Evolutionary conservation across 2,329 filamentous ascomycete genomes (phyloP).

Genomic region (Madurella fahalii): DNA sequence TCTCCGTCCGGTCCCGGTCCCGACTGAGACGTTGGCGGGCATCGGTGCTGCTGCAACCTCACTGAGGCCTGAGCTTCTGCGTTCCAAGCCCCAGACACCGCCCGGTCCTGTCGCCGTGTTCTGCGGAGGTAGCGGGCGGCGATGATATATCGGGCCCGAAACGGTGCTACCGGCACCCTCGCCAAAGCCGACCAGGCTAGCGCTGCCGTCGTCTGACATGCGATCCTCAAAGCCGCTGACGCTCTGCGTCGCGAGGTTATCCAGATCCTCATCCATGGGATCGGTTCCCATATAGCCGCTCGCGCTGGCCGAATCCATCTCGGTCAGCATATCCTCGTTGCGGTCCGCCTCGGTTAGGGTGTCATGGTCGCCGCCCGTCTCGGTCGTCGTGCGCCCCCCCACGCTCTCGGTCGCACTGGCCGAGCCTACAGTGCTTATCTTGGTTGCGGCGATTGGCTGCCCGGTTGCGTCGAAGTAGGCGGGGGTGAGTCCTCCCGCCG

Average conservation of each 20-base stretch:
- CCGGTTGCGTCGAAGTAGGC: slow-evolving; percentile 80
- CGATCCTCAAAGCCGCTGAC: slow-evolving; percentile 59
- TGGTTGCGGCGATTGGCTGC: slow-evolving; percentile 63
- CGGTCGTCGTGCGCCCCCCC: slow-evolving; percentile 50
- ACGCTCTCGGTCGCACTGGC: slow-evolving; percentile 82
- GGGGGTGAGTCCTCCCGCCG: slow-evolving; percentile 43
- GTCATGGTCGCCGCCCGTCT: slow-evolving; percentile 54
- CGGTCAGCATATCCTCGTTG: slow-evolving; percentile 60
- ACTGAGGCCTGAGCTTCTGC: slow-evolving; percentile 50
- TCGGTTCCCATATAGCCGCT: slow-evolving; percentile 51
- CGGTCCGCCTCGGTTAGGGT: slow-evolving; percentile 32
- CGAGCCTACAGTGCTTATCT: slow-evolving; percentile 85
- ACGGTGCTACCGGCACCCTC: slow-evolving; percentile 86
- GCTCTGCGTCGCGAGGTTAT: slow-evolving; percentile 46
- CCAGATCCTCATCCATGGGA: slow-evolving; percentile 52
- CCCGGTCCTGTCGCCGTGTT: slow-evolving; percentile 24
- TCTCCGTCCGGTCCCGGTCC: background rate
- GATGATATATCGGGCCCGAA: slow-evolving; percentile 69
- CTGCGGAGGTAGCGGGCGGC: slow-evolving; percentile 41
- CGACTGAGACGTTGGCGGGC: slow-evolving; percentile 17
- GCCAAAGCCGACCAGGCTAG: slow-evolving; percentile 84
- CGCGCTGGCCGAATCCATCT: slow-evolving; percentile 44
- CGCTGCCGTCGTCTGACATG: slow-evolving; percentile 80
- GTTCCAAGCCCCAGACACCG: slow-evolving; percentile 42
- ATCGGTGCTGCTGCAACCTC: slow-evolving; percentile 34